Evolutionary conservation across 108 stramenopile species (phyloP), one percentile per base, ranked within the genome.

Genomic region (Cyclostephanos invisitatus): DNA sequence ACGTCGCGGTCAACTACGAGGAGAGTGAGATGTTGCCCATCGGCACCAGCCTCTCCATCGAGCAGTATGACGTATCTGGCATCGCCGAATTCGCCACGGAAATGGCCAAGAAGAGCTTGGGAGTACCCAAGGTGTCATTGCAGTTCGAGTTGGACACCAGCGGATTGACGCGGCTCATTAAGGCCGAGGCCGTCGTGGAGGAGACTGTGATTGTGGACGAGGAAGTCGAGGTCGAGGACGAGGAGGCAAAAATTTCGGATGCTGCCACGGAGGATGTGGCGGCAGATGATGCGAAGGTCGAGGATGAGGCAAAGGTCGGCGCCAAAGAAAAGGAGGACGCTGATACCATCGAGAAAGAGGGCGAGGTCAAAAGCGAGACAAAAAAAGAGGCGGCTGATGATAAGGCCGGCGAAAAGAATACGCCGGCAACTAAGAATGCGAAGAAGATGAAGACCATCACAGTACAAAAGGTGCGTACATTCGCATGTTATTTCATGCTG

Each of bases 141-240:
- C 91, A 95, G 72, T 98, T 99, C 82, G 89, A 94, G 63, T 74
- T 98, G 58, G 93, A 88, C 59, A 62, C 80, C 8, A 94, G 87
- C 66, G 99, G 98, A 47, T 86, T 96, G 18, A 90, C 94, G 10
- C 51, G 82, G 57, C 81, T 99, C 18, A 57, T 87, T 21, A 96
- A 96, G 79, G 99, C 98, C 6, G 98, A 98, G 80, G 98, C 97
- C 36, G 83, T 80, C 25, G 92, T 98, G 47, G 98, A 97, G 68
- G 93, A 97, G 67, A 91, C 57, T 68, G 84, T 88, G 53, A 90
- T 84, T 35, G 90, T 92, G 12, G 84, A 89, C 18, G 93, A 88
- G 61, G 94, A 92, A 81, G 92, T 87, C 29, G 90, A 93, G 63
- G 75, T 89, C 35, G 91, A 93, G 0, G 92, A 91, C 53, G 92